Base-by-base conservation (phyloP, 148 eudicot species). In the Agrostemma githago region DNA sequence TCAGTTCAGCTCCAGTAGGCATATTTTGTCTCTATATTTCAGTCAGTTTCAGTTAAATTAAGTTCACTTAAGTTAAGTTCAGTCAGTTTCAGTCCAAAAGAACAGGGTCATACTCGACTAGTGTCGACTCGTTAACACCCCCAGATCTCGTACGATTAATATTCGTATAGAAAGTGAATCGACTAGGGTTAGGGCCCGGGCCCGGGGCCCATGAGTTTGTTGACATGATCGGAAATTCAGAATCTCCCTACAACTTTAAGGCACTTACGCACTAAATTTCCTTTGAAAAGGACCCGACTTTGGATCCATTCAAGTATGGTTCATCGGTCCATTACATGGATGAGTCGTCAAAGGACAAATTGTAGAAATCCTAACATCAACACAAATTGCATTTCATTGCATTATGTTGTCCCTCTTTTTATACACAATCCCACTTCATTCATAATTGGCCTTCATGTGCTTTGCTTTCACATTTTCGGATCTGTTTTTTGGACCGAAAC, bases 361-460 rank as follows among this genome's bases (percentile, higher is more conserved):
- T 41, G 53, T 39, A 9, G 66, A 44, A 44, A 56, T 40, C 61
- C 10, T 51, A 26, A 53, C 20, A 14, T 6, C 34, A 26, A 26
- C 0, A 0, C 1, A 1, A 0, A 26, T 60, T 20, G 53, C 34
- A 44, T 17, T 8, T 51, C 34, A 41, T 15, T n/a, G 37, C 67
- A 72, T 70, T 5, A 72, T 60, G n/a, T 41, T 60, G 67, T 61
- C 54, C 67, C 53, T 41, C 56, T 20, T 61, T 59, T 59, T 72
- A 38, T 6, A 53, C 72, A 70, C 51, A 66, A 46, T 71, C 46
- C 64, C 6, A 72, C 65, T 67, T 17, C 39, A 66, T 66, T 46
- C 34, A 26, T 10, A 0, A 51, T 51, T 26, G 34, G 34, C 34
- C 34, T 66, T 46, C 34, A 16, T 10, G 26, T 59, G 19, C 44